Evolutionary conservation across 2,329 filamentous ascomycete genomes (phyloP), one percentile per base, ranked within the genome.

Genomic region (Fusarium pseudocircinatum): DNA sequence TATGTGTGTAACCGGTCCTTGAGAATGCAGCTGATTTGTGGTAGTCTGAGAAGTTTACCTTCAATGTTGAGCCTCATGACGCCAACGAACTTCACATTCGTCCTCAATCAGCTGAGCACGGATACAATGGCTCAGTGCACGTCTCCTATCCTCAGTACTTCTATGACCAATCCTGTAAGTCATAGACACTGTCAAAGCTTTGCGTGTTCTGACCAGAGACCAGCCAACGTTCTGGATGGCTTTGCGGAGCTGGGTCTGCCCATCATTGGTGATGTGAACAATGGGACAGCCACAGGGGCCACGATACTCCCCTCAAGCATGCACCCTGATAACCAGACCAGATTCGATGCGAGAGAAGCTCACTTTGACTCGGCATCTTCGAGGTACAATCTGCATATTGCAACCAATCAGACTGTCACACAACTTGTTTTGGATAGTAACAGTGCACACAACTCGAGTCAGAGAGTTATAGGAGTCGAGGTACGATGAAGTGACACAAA

Each of bases 261-360:
- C 20, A 58, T 72, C 20, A 46, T 72, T 16, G 30, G n/a, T 4
- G 69, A 72, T 15, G 24, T 49, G 22, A 72, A 72, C 40, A 71
- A 57, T 36, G 63, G 69, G 34, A 59, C 39, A 22, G 68, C 69
- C 16, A 42, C 68, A 18, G 69, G 67, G 26, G 59, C 59, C 30
- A 65, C 53, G 44, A 32, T 72, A 2, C 47, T 72, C n/a, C 68
- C 70, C 13, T 72, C 70, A 16, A 73, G 68, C 59, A 68, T 72
- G 59, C 44, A 69, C 16, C 47, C 64, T 16, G 32, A 44, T 12
- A 53, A 66, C 15, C 69, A 69, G 26, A 56, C 60, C 2, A 72
- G 64, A 14, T 61, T 37, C 13, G 69, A 72, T 24, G 65, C 70
- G 10, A 66, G 64, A 39, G 64, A 66, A 42, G 64, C 69, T 36